Percentiles rank a stretch among this genome's conserved stretches.
Conservation (phyloP, 2,329 filamentous ascomycete genomes). For the Pyrenochaeta sp. region DNA sequence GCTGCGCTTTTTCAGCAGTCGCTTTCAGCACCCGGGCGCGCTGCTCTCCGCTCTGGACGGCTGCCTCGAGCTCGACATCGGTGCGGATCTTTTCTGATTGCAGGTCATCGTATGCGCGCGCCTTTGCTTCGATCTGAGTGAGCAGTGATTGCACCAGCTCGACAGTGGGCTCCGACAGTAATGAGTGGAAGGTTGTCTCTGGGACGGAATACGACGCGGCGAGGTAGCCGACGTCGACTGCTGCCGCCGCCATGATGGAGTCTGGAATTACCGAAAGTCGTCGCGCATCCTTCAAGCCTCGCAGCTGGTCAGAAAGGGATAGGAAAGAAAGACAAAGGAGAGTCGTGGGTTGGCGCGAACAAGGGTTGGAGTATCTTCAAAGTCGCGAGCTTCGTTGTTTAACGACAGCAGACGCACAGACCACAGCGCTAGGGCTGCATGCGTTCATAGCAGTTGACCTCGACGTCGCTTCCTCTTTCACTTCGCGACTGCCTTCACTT, state of each 20-base stretch:
- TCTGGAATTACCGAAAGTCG: conserved; percentile 14
- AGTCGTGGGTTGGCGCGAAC: conserved; percentile 23
- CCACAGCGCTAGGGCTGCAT: conserved; percentile 17
- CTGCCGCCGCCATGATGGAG: conserved; percentile 65
- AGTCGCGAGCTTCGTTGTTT: conserved; percentile 35
- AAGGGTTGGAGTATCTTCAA: conserved; percentile 18
- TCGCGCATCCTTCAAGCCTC: conserved; percentile 35
- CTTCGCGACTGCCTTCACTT: conserved; percentile 3
- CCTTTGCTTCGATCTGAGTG: conserved; percentile 77
- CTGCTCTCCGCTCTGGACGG: conserved; percentile 81
- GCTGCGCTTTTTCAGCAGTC: conserved; percentile 81
- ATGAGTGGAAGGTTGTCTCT: conserved; percentile 67
- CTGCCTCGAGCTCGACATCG: conserved; percentile 93
- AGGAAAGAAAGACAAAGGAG: conserved; percentile 36
- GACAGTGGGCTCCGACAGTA: conserved; percentile 74
- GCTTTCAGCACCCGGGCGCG: conserved; percentile 83
- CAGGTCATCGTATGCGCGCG: conserved; percentile 81
- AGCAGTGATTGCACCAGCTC: conserved; percentile 82
- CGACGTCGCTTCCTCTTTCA: conserved; percentile 4
- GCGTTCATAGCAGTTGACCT: conserved; percentile 26
- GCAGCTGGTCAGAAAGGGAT: conserved; percentile 1
- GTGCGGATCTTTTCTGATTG: conserved; percentile 87
- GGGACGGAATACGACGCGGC: conserved; percentile 75
- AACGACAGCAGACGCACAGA: conserved; percentile 21
- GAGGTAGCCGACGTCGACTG: conserved; percentile 75